phyloP scores from a whole-genome alignment of 148 eudicot species.

The Rhododendron molle region DNA sequence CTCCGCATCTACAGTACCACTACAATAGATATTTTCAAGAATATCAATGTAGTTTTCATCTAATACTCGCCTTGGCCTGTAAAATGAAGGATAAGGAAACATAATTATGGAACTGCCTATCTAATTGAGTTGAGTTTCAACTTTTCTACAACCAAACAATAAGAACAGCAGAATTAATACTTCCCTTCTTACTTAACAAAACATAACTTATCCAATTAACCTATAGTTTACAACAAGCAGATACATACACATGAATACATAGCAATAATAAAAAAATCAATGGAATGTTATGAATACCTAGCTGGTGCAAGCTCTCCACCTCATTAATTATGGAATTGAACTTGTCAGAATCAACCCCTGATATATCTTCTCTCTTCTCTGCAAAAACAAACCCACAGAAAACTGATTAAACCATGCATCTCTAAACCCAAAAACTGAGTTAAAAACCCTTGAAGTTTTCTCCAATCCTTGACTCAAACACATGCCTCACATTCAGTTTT shows the following conservation, averaged over 20 bases:
- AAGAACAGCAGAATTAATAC: not conserved
- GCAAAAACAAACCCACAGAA: constrained; percentile 15
- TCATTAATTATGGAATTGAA: constrained; percentile 57
- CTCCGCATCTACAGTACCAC: not conserved
- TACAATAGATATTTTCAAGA: not conserved
- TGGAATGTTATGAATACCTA: constrained; percentile 39
- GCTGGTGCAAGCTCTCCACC: constrained; percentile 76
- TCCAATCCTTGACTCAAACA: not conserved
- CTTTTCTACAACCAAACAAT: not conserved
- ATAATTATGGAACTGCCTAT: not conserved
- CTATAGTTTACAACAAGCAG: not conserved
- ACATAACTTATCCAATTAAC: not conserved
- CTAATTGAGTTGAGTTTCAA: not conserved
- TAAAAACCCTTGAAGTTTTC: not conserved
- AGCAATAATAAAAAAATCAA: not conserved
- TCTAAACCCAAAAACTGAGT: not conserved
- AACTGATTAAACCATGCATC: not conserved
- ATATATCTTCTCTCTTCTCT: constrained; percentile 63
- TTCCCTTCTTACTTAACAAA: not conserved
- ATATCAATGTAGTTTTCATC: not conserved
- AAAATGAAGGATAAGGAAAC: not conserved
- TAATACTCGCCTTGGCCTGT: not conserved
- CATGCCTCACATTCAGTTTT: not conserved
- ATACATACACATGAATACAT: too few species aligned
- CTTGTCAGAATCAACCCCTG: constrained; percentile 47